Evolutionary conservation across 352 stramenopile species (phyloP), one percentile per base, ranked within the genome.

Genomic region (Lagenidium sp.): DNA sequence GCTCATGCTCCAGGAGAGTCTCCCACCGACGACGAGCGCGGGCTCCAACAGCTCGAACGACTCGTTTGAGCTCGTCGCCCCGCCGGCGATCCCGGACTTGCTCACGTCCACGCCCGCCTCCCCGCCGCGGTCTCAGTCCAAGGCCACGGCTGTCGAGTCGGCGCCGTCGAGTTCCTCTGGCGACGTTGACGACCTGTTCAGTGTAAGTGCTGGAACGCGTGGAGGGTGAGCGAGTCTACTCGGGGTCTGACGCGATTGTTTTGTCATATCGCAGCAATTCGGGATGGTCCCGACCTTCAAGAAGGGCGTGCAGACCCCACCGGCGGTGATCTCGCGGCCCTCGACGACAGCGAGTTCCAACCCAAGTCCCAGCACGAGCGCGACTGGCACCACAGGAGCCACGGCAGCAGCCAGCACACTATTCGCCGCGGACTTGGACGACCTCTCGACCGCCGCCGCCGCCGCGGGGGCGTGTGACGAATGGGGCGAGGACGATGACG

Each of bases 101-200:
- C 39, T 21, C 37, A 41, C 12, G 25, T n/a, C 53, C 21, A 23
- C 13, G n/a, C n/a, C n/a, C n/a, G n/a, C n/a, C n/a, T n/a, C n/a
- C n/a, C n/a, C n/a, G n/a, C n/a, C n/a, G n/a, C n/a, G n/a, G n/a
- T n/a, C n/a, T n/a, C n/a, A n/a, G n/a, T n/a, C n/a, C n/a, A n/a
- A n/a, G n/a, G n/a, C n/a, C n/a, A n/a, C n/a, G n/a, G n/a, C n/a
- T n/a, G n/a, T n/a, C n/a, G n/a, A n/a, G n/a, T n/a, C n/a, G n/a
- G n/a, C n/a, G n/a, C n/a, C n/a, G n/a, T n/a, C n/a, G n/a, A n/a
- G n/a, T n/a, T n/a, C n/a, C n/a, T n/a, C n/a, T n/a, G n/a, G n/a
- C n/a, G n/a, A n/a, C n/a, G n/a, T 68, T 19, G 68, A 86, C 31
- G 75, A 91, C 39, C 57, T 91, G 29, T 91, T 91, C 50, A 91